Conservation (phyloP, 1,284 basidiomycete genomes). For the Pseudozyma sp. region DNA sequence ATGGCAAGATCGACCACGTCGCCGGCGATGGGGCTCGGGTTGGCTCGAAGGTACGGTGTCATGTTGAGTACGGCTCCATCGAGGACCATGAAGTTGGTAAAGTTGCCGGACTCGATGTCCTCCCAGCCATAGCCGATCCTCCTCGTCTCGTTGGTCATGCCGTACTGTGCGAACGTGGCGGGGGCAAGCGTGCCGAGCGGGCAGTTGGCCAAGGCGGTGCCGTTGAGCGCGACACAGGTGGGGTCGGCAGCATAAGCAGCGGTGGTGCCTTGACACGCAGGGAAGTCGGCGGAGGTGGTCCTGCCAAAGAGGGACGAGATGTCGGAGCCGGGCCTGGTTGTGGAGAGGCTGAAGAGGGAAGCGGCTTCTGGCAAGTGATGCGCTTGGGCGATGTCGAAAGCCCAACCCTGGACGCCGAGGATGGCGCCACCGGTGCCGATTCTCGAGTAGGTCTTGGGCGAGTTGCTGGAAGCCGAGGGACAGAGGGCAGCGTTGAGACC, state of each 20-base stretch:
- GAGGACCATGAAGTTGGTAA: slow-evolving; percentile 73
- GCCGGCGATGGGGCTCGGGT: slow-evolving; percentile 76
- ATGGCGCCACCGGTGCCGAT: slow-evolving; percentile 42
- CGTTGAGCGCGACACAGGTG: slow-evolving; percentile 74
- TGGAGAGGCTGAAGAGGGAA: slow-evolving; percentile 73
- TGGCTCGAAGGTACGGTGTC: slow-evolving; percentile 82
- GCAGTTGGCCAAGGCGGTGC: slow-evolving; percentile 70
- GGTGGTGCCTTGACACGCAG: slow-evolving; percentile 72
- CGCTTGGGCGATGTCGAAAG: slow-evolving; percentile 78
- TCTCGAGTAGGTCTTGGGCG: slow-evolving; percentile 44
- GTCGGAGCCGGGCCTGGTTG: slow-evolving; percentile 78
- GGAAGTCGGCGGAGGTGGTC: slow-evolving; percentile 67
- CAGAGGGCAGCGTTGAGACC: slow-evolving; percentile 93
- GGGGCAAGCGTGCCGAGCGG: slow-evolving; percentile 71
- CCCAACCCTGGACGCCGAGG: slow-evolving; percentile 81
- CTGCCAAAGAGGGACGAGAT: slow-evolving; percentile 82
- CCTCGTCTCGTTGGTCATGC: slow-evolving; percentile 45
- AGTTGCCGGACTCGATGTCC: slow-evolving; percentile 53
- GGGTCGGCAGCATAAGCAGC: slow-evolving; percentile 77
- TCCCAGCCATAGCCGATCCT: slow-evolving; percentile 65
- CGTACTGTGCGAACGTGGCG: slow-evolving; percentile 32
- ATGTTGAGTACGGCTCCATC: slow-evolving; percentile 96
- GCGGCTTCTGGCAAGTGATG: slow-evolving; percentile 72
- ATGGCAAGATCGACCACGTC: slow-evolving; percentile 87
- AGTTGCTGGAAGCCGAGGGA: slow-evolving; percentile 72